Evolutionary conservation across 2,329 filamentous ascomycete genomes (phyloP).

Genomic region (Macrophomina phaseolina): DNA sequence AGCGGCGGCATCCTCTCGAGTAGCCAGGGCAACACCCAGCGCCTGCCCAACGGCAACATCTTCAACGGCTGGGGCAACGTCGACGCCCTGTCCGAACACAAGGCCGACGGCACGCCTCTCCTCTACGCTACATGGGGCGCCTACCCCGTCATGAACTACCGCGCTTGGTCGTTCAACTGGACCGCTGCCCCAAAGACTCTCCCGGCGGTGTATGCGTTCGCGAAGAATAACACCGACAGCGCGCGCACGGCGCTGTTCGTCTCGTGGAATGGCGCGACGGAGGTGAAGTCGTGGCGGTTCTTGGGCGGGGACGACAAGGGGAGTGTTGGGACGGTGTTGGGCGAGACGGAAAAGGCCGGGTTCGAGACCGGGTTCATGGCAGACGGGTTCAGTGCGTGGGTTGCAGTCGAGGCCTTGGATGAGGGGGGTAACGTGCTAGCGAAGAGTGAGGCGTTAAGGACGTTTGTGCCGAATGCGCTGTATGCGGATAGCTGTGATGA

Average conservation of each 20-base stretch:
- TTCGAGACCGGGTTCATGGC: slow-evolving; percentile 26
- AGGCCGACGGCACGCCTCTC: slow-evolving; percentile 54
- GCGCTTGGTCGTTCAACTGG: slow-evolving; percentile 27
- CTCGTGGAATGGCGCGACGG: slow-evolving; percentile 28
- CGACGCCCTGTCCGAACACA: slow-evolving; percentile 51
- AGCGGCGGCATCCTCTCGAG: slow-evolving; percentile 51
- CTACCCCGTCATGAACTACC: slow-evolving; percentile 35
- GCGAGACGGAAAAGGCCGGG: slow-evolving; percentile 11
- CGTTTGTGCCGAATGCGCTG: slow-evolving; percentile 22
- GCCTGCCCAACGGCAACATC: slow-evolving; percentile 59
- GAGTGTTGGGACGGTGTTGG: neutral
- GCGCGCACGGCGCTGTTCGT: slow-evolving; percentile 30
- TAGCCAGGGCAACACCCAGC: slow-evolving; percentile 60
- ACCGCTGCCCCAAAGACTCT: slow-evolving; percentile 18
- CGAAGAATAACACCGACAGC: slow-evolving; percentile 34
- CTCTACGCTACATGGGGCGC: slow-evolving; percentile 58
- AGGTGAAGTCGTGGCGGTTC: slow-evolving; percentile 23
- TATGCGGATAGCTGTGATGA: slow-evolving; percentile 26
- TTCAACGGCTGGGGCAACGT: slow-evolving; percentile 63
- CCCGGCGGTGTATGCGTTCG: slow-evolving; percentile 30
- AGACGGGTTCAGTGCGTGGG: slow-evolving; percentile 5
- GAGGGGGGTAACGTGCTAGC: slow-evolving; percentile 12
- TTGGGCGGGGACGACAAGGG: neutral
- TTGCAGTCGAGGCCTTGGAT: slow-evolving; percentile 19
- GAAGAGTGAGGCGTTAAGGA: slow-evolving; percentile 13